Conservation (phyloP, 2,329 filamentous ascomycete species). For the Colletotrichum gigasporum region DNA sequence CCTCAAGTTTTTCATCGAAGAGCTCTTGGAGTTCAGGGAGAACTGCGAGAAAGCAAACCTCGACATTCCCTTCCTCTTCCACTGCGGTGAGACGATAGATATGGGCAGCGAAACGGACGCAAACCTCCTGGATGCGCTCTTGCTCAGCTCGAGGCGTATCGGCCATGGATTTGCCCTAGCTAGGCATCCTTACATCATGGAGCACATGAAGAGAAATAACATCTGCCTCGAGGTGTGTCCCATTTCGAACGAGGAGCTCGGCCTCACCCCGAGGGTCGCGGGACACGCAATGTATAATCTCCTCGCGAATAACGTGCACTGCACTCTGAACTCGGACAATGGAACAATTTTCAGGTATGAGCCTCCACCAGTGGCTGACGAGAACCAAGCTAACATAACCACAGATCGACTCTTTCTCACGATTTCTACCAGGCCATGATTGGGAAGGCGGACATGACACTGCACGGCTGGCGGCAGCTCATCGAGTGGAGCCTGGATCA, state of each 20-base stretch:
- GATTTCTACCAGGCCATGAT: conserved; percentile 83
- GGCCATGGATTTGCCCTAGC: conserved; percentile 78
- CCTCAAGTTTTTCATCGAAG: conserved; percentile 61
- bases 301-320: conserved; percentile 77
- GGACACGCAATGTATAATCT: conserved; percentile 75
- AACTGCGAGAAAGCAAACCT: conserved; percentile 57
- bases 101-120: conserved; percentile 70
- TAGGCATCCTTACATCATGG: conserved; percentile 72
- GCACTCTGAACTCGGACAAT: conserved; percentile 80
- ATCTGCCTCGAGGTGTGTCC: conserved; percentile 81
- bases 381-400: conserved; percentile 7
- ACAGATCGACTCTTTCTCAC: conserved; percentile 74
- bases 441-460: conserved; percentile 71
- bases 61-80: conserved; percentile 77
- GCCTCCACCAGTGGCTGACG: neutral
- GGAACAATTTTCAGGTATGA: conserved; percentile 74
- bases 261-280: conserved; percentile 71
- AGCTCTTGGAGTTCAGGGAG: conserved; percentile 66
- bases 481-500: conserved; percentile 71
- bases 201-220: conserved; percentile 68
- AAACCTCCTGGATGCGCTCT: conserved; percentile 75
- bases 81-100: conserved; percentile 80
- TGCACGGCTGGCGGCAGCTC: conserved; percentile 78
- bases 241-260: conserved; percentile 80
- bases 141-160: conserved; percentile 74